Evolutionary conservation across 257 asterid species (phyloP).

Genomic region (Nicotiana otophora): DNA sequence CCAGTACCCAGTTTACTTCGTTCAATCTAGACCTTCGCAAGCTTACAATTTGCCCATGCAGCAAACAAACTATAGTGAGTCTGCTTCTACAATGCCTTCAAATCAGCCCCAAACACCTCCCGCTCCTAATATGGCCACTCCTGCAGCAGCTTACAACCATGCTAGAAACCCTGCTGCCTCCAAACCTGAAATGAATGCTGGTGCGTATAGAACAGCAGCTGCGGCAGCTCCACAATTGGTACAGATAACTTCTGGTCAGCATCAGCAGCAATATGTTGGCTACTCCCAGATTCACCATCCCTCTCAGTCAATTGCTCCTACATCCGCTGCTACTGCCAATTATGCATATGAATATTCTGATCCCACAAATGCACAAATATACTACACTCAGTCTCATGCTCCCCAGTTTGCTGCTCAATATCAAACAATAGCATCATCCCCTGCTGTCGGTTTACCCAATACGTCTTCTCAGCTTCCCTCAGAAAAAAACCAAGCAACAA

Average conservation of each 20-base stretch:
- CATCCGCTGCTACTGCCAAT: constrained; percentile 44
- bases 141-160: constrained; percentile 41
- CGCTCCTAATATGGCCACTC: constrained; percentile 25
- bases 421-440: constrained; percentile 56
- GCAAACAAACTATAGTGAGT: constrained; percentile 40
- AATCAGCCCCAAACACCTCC: constrained; percentile 56
- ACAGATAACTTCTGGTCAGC: constrained; percentile 52
- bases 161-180: constrained; percentile 39
- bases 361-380: constrained; percentile 60
- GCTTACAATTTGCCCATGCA: constrained; percentile 56
- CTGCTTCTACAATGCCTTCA: constrained; percentile 43
- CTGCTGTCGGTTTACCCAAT: constrained; percentile 37
- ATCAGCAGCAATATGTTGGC: constrained; percentile 58
- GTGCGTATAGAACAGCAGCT: constrained; percentile 49
- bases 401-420: constrained; percentile 72
- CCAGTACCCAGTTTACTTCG: constrained; percentile 61
- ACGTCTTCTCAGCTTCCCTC: constrained; percentile 48
- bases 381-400: constrained; percentile 59
- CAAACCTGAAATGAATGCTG: constrained; percentile 59
- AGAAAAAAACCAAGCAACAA: constrained; percentile 52
- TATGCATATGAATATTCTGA: constrained; percentile 65
- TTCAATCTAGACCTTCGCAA: constrained; percentile 63
- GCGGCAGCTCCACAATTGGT: constrained; percentile 43
- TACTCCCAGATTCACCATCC: constrained; percentile 74
- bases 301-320: constrained; percentile 56